phyloP scores from a whole-genome alignment of 2,329 filamentous ascomycete genomes.

The Didymella sp. region DNA sequence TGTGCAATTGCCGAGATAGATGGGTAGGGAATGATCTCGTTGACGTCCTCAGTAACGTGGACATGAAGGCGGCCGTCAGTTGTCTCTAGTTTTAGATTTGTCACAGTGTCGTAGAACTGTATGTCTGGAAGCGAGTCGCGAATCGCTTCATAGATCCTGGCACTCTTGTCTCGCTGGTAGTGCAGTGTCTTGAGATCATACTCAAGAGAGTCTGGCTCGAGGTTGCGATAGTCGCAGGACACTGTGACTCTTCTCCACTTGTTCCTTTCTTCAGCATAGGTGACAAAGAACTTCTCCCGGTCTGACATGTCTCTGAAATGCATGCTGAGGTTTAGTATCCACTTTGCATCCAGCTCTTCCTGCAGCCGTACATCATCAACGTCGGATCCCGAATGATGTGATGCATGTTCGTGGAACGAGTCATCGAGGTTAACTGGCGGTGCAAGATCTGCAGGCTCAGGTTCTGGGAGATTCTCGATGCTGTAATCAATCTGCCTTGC shows the following conservation, averaged over 20 bases:
- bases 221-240: constrained; percentile 88
- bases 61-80: constrained; percentile 87
- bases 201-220: constrained; percentile 82
- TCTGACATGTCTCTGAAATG: constrained; percentile 93
- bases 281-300: constrained; percentile 97
- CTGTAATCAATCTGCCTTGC: constrained; percentile 46
- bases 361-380: constrained; percentile 69
- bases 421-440: constrained; percentile 40
- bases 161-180: constrained; percentile 89
- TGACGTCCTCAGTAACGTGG: constrained; percentile 95
- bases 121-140: constrained; percentile 91
- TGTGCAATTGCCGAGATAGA: constrained; percentile 75
- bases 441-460: constrained; percentile 26
- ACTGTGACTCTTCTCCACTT: constrained; percentile 89
- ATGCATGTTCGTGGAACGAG: constrained; percentile 40
- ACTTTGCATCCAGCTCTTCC: constrained; percentile 82
- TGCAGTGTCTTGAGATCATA: constrained; percentile 77
- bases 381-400: constrained; percentile 43
- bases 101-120: constrained; percentile 94
- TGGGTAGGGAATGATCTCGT: constrained; percentile 92
- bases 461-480: constrained; percentile 23
- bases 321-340: constrained; percentile 99
- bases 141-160: constrained; percentile 92
- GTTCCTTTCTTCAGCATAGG: constrained; percentile 80
- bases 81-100: constrained; percentile 92